phyloP scores from a whole-genome alignment of 495 filamentous ascomycete genomes.

The Penicillium robsamsonii region DNA sequence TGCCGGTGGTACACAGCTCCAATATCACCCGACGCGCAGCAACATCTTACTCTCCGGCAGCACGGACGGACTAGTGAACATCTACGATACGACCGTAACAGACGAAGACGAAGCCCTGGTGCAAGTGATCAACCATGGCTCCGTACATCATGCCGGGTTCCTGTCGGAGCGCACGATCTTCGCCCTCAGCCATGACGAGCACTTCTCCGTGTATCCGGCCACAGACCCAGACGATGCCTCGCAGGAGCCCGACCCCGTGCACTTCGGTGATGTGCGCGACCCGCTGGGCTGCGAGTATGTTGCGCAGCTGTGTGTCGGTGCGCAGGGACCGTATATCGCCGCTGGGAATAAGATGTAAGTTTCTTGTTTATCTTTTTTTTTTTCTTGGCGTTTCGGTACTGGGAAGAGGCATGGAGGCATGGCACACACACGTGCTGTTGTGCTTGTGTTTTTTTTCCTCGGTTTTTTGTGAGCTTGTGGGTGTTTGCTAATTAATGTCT shows the following conservation, averaged over 20 bases:
- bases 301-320: constrained; percentile 64
- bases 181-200: constrained; percentile 77
- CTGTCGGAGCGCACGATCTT: constrained; percentile 65
- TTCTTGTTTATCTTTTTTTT: constrained; percentile 10
- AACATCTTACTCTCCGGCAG: constrained; percentile 76
- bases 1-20: constrained; percentile 47
- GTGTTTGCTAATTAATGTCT: constrained; percentile 7
- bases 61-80: constrained; percentile 87
- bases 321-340: constrained; percentile 44
- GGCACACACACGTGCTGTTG: neutral
- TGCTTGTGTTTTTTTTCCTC: neutral
- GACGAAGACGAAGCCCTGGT: constrained; percentile 86
- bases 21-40: constrained; percentile 64
- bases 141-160: constrained; percentile 84
- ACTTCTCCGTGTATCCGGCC: constrained; percentile 71
- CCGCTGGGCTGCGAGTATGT: constrained; percentile 78
- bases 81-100: constrained; percentile 70
- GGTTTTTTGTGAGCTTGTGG: neutral
- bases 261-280: constrained; percentile 75
- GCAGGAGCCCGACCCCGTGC: constrained; percentile 48
- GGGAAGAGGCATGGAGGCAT: neutral
- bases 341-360: constrained; percentile 46
- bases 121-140: constrained; percentile 85
- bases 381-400: neutral
- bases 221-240: constrained; percentile 57